Evolutionary conservation across 2,329 filamentous ascomycete species (phyloP).

Genomic region (Botrytis paeoniae): DNA sequence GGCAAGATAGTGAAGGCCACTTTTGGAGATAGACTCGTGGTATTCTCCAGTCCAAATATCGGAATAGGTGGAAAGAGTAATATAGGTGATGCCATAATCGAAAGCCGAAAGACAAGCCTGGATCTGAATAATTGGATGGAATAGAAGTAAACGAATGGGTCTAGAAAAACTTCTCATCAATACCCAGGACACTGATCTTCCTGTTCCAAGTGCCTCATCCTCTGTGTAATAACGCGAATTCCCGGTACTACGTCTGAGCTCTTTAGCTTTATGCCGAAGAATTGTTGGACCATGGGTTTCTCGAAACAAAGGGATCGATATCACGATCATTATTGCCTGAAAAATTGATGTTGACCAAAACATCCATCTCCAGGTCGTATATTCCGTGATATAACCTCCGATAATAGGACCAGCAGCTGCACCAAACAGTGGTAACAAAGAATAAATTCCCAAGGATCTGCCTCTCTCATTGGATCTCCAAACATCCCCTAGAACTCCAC

Average conservation of each 20-base stretch:
- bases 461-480: slow-evolving; percentile 49
- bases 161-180: slow-evolving; percentile 26
- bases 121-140: not conserved
- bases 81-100: not conserved
- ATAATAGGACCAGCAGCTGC: slow-evolving; percentile 44
- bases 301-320: slow-evolving; percentile 43
- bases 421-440: slow-evolving; percentile 36
- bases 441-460: slow-evolving; percentile 39
- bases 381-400: slow-evolving; percentile 49
- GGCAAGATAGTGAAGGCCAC: slow-evolving; percentile 53
- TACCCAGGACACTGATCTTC: not conserved
- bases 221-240: slow-evolving; percentile 32
- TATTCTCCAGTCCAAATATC: not conserved
- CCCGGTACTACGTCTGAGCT: not conserved
- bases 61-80: not conserved
- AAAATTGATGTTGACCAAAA: slow-evolving; percentile 50
- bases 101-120: not conserved
- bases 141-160: not conserved
- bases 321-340: slow-evolving; percentile 40
- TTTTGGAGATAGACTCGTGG: slow-evolving; percentile 47
- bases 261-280: slow-evolving; percentile 36
- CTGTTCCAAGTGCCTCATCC: slow-evolving; percentile 29
- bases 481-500: slow-evolving; percentile 44
- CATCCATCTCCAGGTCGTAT: slow-evolving; percentile 52
- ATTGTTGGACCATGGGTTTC: slow-evolving; percentile 52